Conservation (phyloP, 805 yeast genomes). For the Candida manassasensis region DNA sequence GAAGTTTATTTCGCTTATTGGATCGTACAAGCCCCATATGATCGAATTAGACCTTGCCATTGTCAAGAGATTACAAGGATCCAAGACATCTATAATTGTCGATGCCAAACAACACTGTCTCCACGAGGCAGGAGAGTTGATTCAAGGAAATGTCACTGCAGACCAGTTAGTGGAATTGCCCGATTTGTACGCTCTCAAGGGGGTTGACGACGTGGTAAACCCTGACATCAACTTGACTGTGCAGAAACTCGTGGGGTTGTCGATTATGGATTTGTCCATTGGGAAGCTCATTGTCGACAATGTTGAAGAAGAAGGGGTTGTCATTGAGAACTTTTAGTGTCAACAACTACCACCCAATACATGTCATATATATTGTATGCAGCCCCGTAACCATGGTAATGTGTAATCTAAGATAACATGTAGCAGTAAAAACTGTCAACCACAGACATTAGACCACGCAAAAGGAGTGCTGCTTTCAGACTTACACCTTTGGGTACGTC, state of each 20-base stretch:
- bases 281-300: conserved; percentile 38
- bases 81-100: conserved; percentile 45
- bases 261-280: conserved; percentile 59
- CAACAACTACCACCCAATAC: no score
- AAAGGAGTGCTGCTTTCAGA: no score
- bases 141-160: conserved; percentile 37
- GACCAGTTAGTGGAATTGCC: conserved; percentile 46
- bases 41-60: conserved; percentile 50
- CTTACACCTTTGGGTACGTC: no score
- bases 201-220: conserved; percentile 1
- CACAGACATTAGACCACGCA: no score
- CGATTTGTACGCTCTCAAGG: conserved; percentile 23
- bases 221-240: conserved; percentile 32
- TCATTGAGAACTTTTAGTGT: conserved; percentile 11
- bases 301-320: conserved; percentile 11
- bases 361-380: background rate
- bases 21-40: conserved; percentile 67
- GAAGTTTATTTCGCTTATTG: conserved; percentile 53
- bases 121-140: conserved; percentile 62
- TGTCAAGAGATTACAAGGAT: conserved; percentile 27
- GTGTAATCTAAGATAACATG: no score
- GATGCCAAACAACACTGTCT: conserved; percentile 56
- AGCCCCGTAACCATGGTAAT: background rate
- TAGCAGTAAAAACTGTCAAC: no score
- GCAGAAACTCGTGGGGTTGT: conserved; percentile 56